Conservation (phyloP, 129 eudicot species). For the Centella asiatica region DNA sequence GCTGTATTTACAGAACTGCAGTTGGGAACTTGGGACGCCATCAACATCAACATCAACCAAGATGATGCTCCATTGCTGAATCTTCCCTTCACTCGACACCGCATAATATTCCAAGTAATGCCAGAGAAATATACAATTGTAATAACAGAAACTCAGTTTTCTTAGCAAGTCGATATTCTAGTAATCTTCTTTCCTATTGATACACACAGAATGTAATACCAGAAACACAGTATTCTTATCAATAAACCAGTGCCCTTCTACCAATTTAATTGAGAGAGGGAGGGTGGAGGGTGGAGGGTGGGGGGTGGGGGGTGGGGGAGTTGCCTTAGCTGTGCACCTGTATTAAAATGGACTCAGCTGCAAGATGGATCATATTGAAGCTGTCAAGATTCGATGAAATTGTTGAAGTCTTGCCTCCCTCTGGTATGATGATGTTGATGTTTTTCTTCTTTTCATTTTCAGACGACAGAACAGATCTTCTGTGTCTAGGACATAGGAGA, state of each 20-base stretch:
- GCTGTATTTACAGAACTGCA: background rate
- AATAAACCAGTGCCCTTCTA: no score
- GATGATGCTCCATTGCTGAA: slow-evolving; percentile 25
- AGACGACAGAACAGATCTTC: slow-evolving; percentile 69
- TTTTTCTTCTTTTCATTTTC: slow-evolving; percentile 36
- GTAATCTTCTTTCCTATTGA: no score
- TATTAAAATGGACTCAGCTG: slow-evolving; percentile 1
- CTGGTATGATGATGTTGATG: slow-evolving; percentile 12
- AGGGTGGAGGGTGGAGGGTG: no score
- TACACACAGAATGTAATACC: no score
- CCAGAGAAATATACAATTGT: no score
- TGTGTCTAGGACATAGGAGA: slow-evolving; percentile 89
- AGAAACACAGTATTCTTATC: no score
- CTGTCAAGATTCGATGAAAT: slow-evolving; percentile 52
- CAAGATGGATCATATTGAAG: slow-evolving; percentile 16
- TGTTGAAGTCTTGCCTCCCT: slow-evolving; percentile 39
- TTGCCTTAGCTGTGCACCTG: no score
- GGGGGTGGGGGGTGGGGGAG: no score
- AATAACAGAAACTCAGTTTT: no score
- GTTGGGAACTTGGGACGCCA: no score
- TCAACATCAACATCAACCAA: background rate
- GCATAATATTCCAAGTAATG: background rate
- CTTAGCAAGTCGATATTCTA: no score
- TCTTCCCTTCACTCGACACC: background rate
- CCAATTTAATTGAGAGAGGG: no score